Evolutionary conservation across 2,329 filamentous ascomycete genomes (phyloP), one percentile per base, ranked within the genome.

Genomic region (Teratosphaeria gauchensis): DNA sequence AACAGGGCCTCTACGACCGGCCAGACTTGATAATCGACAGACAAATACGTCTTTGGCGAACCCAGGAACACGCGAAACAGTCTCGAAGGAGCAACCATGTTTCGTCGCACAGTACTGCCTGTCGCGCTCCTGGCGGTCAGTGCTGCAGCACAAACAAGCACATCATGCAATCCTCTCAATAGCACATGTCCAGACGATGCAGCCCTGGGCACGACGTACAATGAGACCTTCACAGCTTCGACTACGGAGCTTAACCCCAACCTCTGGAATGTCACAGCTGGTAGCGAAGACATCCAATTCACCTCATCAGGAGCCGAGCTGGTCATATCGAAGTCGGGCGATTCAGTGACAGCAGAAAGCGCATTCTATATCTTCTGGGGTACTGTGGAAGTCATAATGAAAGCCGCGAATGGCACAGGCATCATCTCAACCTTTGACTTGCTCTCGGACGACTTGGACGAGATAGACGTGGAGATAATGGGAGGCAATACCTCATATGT

Each of bases 291-390:
- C 8, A 90, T 86, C 71, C 78, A 80, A 57, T 71, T 79, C 53
- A 76, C 83, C 52, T 61, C 66, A 21, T 62, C 68, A 42, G 89
- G 88, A 46, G 87, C 87, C 51, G 76, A 81, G 56, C 89, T 95
- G 73, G 86, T 82, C 54, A 84, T 96, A 73, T 75, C 74, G 56
- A 80, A 85, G 69, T 81, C 85, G 64, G 84, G 86, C 62, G 84
- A 95, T 65, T 87, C 89, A 0, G 88, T 90, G 0, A 95, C 90
- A 0, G 82, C 95, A 62, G 82, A 85, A 63, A 85, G 88, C 53
- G 84, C 85, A 65, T 92, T 91, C 72, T 94, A 90, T 76, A 88
- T 95, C 74, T 91, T 95, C 78, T 92, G 87, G 65, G 91, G 91
- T 58, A 84, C 85, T 60, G 85, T 90, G 54, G 89, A 94, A 73